Evolutionary conservation across 768 basidiomycete genomes (phyloP).

Genomic region (Leccinum disarticulatum): DNA sequence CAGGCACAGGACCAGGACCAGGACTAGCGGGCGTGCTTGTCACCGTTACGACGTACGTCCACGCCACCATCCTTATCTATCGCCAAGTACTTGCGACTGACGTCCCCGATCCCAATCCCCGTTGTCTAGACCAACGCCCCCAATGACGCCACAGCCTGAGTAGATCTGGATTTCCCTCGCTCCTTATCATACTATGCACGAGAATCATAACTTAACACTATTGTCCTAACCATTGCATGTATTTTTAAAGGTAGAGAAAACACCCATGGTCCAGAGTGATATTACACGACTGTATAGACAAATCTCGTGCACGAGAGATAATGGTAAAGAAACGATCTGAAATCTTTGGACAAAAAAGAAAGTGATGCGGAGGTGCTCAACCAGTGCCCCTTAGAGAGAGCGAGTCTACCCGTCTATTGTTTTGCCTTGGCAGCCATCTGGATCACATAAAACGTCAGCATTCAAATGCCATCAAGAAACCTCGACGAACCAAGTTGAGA

Average conservation of each 20-base stretch:
- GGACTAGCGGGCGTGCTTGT: background rate
- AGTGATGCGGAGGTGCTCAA: background rate
- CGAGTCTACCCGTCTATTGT: constrained; percentile 29
- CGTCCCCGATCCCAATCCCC: no score
- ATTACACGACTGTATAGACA: constrained; percentile 27
- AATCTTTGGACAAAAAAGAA: background rate
- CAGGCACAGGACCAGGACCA: no score
- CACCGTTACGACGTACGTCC: background rate
- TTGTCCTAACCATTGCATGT: constrained; percentile 8
- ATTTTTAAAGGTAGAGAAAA: background rate
- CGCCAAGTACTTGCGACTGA: background rate
- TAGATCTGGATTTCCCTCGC: background rate
- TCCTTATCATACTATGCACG: background rate
- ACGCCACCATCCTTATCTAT: background rate
- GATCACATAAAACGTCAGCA: constrained; percentile 6
- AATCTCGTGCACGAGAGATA: constrained; percentile 13
- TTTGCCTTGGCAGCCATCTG: constrained; percentile 73
- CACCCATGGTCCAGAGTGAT: constrained; percentile 16
- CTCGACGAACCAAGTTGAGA: constrained; percentile 70
- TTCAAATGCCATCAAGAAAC: background rate
- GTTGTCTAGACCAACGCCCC: background rate
- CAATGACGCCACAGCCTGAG: background rate
- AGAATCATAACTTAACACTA: background rate
- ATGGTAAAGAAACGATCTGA: background rate
- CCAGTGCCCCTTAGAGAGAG: background rate